Percentiles rank a stretch among this genome's conserved stretches.
Evolutionary conservation across 2,329 filamentous ascomycete genomes (phyloP).

Genomic region (Stenocarpella maydis): DNA sequence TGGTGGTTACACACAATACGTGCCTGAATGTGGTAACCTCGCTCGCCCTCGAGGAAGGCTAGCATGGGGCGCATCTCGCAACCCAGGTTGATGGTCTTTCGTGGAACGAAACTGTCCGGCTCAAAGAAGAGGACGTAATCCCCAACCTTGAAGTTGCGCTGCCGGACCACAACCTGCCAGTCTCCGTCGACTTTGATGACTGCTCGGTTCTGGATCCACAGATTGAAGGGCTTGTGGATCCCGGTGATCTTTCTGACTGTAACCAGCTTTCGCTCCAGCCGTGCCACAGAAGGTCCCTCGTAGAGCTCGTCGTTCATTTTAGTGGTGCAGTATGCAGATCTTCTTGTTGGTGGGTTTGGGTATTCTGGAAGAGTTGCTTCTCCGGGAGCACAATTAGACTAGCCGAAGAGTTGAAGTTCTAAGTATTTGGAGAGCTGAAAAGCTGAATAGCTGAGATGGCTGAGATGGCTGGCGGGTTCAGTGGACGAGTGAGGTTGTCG

Average conservation of each 20-base stretch:
- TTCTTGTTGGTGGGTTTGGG: not conserved
- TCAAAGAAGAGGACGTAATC: constrained; percentile 45
- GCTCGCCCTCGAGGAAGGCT: constrained; percentile 33
- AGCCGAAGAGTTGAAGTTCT: too few species aligned
- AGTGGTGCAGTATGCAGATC: accelerated
- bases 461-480: too few species aligned
- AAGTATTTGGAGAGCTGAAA: too few species aligned
- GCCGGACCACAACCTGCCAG: constrained; percentile 40
- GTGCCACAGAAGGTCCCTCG: not conserved
- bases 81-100: constrained; percentile 32
- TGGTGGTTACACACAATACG: constrained; percentile 35
- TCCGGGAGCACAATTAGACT: too few species aligned
- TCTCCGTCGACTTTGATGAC: constrained; percentile 39
- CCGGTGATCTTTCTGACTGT: constrained; percentile 39
- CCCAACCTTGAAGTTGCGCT: constrained; percentile 34
- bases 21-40: constrained; percentile 40
- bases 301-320: not conserved
- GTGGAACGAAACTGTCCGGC: constrained; percentile 45
- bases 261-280: constrained; percentile 45
- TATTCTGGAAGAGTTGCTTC: not conserved
- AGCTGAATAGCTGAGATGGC: too few species aligned
- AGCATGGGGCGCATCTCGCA: constrained; percentile 38
- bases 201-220: constrained; percentile 21
- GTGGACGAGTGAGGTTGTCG: not conserved
- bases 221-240: constrained; percentile 32